Base-by-base conservation (phyloP, 768 basidiomycete species). In the Naganishia onofrii region DNA sequence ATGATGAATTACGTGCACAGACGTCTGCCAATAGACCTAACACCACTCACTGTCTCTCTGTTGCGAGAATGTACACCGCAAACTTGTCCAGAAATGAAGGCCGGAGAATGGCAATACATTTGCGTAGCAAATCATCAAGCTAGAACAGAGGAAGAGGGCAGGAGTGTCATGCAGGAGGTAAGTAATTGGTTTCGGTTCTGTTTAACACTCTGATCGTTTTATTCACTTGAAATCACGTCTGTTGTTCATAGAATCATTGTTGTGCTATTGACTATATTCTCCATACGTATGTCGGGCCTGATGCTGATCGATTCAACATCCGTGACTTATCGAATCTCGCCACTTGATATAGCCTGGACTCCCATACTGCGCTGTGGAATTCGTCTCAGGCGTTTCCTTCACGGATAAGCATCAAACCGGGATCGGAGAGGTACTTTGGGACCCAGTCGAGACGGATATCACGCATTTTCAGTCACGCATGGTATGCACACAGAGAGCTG, bases 1-100 rank as follows among this genome's bases (percentile, higher is more conserved):
- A 68, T 32, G 4, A 23, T 51, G 38, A n/a, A 5, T 42, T 4
- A 13, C 38, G 7, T 19, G 36, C 15, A 44, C 64, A 81, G 81
- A 67, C 80, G 81, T 4, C 71, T 82, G 53, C 81, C 81, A 1
- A 77, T 77, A 23, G 81, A 82, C 54, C 75, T 81, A 9, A 80
- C 80, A 1, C 75, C 79, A 0, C 76, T 82, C 10, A 34, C 81
- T 36, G 76, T 72, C 19, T 73, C 77, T 9, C 75, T 82, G 13
- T 63, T 81, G 7, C 56, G 66, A 3, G 67, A 72, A 46, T 98
- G 94, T 78, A 91, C 89, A 15, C 87, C 91, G 46, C 82, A 85
- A 42, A 87, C 89, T 12, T 99, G 95, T 84, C 92, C 93, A 0
- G 89, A 95, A 82, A 99, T 99, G 95, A 94, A 94, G 81, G 93